Percentiles rank a stretch among this genome's conserved stretches.
Conservation (phyloP, 345 rosid genomes). For the Sisymbrium altissimum region DNA sequence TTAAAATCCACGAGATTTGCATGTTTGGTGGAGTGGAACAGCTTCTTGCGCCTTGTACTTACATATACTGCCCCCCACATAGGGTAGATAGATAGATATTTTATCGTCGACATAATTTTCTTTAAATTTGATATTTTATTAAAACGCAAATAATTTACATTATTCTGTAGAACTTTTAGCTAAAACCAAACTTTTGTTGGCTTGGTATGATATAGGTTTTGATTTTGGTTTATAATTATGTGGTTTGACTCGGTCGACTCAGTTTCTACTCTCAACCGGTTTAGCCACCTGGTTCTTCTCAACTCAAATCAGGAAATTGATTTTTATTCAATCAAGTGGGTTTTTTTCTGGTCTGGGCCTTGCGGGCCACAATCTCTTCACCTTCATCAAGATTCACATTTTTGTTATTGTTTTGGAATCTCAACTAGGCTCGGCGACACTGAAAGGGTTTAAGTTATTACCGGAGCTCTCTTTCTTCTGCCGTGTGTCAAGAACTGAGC, state of each 20-base stretch:
- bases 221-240: background rate
- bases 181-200: too few species aligned
- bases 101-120: background rate
- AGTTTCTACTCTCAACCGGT: slow-evolving; percentile 21
- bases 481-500: background rate
- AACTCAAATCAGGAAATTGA: background rate
- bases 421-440: background rate
- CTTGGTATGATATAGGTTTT: too few species aligned
- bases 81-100: background rate
- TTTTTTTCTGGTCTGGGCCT: slow-evolving; percentile 1
- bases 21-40: slow-evolving; percentile 3
- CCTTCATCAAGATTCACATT: background rate
- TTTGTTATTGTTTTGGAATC: background rate
- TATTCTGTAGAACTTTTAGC: too few species aligned
- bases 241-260: background rate
- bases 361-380: slow-evolving; percentile 6
- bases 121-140: background rate
- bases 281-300: background rate
- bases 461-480: slow-evolving; percentile 3
- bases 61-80: background rate
- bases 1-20: slow-evolving; percentile 18
- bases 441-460: slow-evolving; percentile 25
- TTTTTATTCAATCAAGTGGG: background rate
- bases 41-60: background rate
- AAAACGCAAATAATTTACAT: background rate